Conservation (phyloP, 768 basidiomycete species). For the Macrolepiota albuminosa region DNA sequence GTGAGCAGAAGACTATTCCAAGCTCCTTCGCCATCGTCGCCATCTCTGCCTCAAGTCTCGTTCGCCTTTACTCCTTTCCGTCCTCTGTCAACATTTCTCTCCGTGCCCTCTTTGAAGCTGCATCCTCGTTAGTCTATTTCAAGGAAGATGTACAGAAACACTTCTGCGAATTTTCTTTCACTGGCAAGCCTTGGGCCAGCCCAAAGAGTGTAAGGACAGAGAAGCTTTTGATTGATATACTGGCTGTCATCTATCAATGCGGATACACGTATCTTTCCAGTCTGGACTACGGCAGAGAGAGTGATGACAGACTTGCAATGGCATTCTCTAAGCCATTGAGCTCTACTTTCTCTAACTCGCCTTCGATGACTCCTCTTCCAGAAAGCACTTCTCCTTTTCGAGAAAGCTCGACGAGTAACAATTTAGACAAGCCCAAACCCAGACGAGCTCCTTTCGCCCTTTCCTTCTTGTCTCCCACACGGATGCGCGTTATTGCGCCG, state of each 20-base stretch:
- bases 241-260: constrained; percentile 56
- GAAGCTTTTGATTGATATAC: constrained; percentile 63
- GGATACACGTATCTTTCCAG: constrained; percentile 63
- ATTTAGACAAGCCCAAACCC: constrained; percentile 30
- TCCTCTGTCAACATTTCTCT: constrained; percentile 46
- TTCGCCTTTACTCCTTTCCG: constrained; percentile 70
- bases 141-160: constrained; percentile 55
- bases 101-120: constrained; percentile 50
- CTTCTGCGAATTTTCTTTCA: constrained; percentile 61
- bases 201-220: constrained; percentile 64
- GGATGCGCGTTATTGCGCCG: constrained; percentile 72
- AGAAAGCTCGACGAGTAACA: constrained; percentile 31
- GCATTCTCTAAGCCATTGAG: constrained; percentile 55
- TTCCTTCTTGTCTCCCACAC: constrained; percentile 63
- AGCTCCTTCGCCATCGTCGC: constrained; percentile 69
- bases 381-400: constrained; percentile 31
- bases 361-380: constrained; percentile 29
- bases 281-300: constrained; percentile 74
- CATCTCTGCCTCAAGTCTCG: constrained; percentile 56
- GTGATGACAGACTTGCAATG: constrained; percentile 67
- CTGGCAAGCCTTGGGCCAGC: constrained; percentile 70
- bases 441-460: constrained; percentile 60
- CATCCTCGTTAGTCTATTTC: constrained; percentile 35
- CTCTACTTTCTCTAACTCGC: constrained; percentile 20
- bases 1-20: constrained; percentile 42